phyloP scores from a whole-genome alignment of 2,329 filamentous ascomycete species.

The Remersonia thermophila region DNA sequence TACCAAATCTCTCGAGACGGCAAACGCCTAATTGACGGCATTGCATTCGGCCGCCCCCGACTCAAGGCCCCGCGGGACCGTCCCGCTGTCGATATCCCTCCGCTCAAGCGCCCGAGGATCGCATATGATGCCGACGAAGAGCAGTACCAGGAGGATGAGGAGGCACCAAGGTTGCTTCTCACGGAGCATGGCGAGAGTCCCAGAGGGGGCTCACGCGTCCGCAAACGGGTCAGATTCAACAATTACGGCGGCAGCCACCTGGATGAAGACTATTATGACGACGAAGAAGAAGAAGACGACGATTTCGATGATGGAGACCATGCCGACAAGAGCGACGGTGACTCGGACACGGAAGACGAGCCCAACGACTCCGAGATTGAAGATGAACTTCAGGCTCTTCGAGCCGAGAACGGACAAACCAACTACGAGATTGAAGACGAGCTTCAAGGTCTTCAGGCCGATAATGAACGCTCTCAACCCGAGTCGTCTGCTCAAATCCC shows the following conservation, averaged over 20 bases:
- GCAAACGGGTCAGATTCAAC: slow-evolving; percentile 22
- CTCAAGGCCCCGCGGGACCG: slow-evolving; percentile 47
- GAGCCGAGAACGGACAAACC: slow-evolving; percentile 8
- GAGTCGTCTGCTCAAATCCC: slow-evolving; percentile 2
- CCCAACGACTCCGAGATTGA: background rate
- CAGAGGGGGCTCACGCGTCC: slow-evolving; percentile 16
- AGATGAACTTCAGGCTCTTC: slow-evolving; percentile 12
- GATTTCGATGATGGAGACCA: slow-evolving; percentile 7
- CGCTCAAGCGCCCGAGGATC: slow-evolving; percentile 55
- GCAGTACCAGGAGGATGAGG: slow-evolving; percentile 25
- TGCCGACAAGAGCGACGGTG: slow-evolving; percentile 14
- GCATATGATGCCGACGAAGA: slow-evolving; percentile 23
- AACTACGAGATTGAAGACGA: slow-evolving; percentile 9
- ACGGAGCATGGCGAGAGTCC: slow-evolving; percentile 24
- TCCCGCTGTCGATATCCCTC: slow-evolving; percentile 58
- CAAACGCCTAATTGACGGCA: slow-evolving; percentile 70
- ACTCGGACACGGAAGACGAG: slow-evolving; percentile 12
- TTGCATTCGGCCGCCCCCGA: slow-evolving; percentile 68
- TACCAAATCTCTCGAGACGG: slow-evolving; percentile 71
- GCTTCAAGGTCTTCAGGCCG: background rate
- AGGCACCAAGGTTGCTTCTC: slow-evolving; percentile 17
- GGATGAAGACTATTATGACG: slow-evolving; percentile 7
- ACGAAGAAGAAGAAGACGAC: slow-evolving; percentile 12
- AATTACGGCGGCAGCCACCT: too few species aligned
- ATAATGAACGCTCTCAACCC: too few species aligned